Evolutionary conservation across 2,329 filamentous ascomycete genomes (phyloP).

Genomic region (Venturia nashicola): DNA sequence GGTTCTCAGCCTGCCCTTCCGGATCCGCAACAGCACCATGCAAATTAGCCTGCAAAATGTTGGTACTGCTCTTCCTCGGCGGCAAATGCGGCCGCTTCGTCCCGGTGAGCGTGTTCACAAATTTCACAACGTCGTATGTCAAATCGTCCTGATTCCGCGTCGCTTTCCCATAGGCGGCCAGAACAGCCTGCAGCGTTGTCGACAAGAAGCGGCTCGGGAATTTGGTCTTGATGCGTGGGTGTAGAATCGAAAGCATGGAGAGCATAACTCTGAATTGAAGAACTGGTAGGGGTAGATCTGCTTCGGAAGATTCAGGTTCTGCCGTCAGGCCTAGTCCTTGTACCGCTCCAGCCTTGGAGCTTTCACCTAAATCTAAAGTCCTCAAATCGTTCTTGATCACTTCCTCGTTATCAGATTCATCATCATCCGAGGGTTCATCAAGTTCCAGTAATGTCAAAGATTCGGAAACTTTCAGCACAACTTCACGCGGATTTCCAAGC

Average conservation of each 20-base stretch:
- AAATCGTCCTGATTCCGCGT: constrained; percentile 47
- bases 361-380: constrained; percentile 15
- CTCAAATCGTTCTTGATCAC: constrained; percentile 22
- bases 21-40: constrained; percentile 39
- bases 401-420: constrained; percentile 52
- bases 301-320: constrained; percentile 17
- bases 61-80: constrained; percentile 42
- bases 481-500: constrained; percentile 68
- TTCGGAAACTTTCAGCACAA: constrained; percentile 70
- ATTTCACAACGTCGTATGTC: constrained; percentile 56
- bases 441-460: constrained; percentile 50
- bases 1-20: constrained; percentile 36
- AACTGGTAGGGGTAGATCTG: constrained; percentile 28
- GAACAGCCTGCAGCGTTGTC: constrained; percentile 60
- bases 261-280: constrained; percentile 57
- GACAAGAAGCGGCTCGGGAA: constrained; percentile 69
- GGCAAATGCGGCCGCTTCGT: constrained; percentile 54
- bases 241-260: constrained; percentile 59
- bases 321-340: constrained; percentile 1
- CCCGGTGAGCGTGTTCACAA: constrained; percentile 57
- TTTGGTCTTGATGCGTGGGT: constrained; percentile 63
- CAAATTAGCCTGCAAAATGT: constrained; percentile 22
- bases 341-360: constrained; percentile 3
- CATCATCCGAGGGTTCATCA: constrained; percentile 32
- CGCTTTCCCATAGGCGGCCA: constrained; percentile 50